Evolutionary conservation across 2,329 filamentous ascomycete species (phyloP).

Genomic region (Sclerotinia trifoliorum): DNA sequence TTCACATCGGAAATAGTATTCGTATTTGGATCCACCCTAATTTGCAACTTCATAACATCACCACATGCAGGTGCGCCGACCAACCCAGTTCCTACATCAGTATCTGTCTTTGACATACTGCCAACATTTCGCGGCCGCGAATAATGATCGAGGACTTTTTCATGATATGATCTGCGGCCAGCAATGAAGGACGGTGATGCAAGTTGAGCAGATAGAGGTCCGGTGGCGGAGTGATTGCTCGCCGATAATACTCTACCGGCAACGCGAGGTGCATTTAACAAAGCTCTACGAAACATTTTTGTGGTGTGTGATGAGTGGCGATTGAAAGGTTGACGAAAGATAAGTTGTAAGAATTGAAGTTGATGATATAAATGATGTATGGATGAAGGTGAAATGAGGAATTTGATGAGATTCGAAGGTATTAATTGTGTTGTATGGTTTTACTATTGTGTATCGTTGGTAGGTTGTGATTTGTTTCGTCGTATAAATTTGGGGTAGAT

Average conservation of each 20-base stretch:
- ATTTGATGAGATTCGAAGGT: conserved; percentile 1
- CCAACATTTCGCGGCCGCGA: conserved; percentile 76
- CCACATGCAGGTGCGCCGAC: conserved; percentile 88
- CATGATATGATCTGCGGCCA: conserved; percentile 39
- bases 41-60: conserved; percentile 93
- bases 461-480: not conserved
- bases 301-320: not conserved
- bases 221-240: conserved; percentile 31
- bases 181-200: conserved; percentile 32
- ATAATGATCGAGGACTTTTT: conserved; percentile 73
- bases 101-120: conserved; percentile 74
- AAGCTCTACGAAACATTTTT: conserved; percentile 38
- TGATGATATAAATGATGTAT: conserved; percentile 6
- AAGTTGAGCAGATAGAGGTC: conserved; percentile 30
- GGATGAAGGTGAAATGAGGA: not conserved
- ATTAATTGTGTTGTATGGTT: not conserved
- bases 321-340: conserved; percentile 9
- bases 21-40: conserved; percentile 82
- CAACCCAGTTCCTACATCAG: conserved; percentile 84
- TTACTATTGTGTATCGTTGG: not conserved
- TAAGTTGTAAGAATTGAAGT: not conserved
- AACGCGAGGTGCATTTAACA: conserved; percentile 35
- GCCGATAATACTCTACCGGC: conserved; percentile 37
- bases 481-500: conserved; percentile 12
- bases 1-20: conserved; percentile 92